Evolutionary conservation across 257 asterid genomes (phyloP).

Genomic region (Solanum acaule): DNA sequence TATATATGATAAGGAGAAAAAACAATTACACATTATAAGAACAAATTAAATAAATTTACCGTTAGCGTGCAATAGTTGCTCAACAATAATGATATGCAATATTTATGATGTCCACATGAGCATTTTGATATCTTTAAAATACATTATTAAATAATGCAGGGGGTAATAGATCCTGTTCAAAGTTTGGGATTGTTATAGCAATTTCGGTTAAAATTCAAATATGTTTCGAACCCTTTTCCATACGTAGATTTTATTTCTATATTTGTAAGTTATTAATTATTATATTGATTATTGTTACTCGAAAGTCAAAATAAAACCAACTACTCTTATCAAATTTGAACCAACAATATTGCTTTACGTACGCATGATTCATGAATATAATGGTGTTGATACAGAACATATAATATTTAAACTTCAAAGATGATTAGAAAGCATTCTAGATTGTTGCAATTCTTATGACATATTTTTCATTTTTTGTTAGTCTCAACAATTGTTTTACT

Average conservation of each 20-base stretch:
- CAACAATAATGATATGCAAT: neutral
- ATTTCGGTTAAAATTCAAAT: rapidly evolving
- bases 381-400: neutral
- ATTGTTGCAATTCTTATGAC: neutral
- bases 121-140: too few relatives aligned
- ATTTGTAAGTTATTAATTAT: neutral
- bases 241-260: too few relatives aligned
- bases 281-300: neutral
- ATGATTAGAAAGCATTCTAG: neutral
- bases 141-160: too few relatives aligned
- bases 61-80: neutral
- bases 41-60: too few relatives aligned
- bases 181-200: too few relatives aligned
- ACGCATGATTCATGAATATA: neutral
- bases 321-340: neutral
- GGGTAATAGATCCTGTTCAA: too few relatives aligned
- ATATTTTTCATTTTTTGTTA: too few relatives aligned
- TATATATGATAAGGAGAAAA: neutral
- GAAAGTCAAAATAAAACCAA: neutral
- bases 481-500: too few relatives aligned
- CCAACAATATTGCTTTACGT: neutral
- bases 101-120: too few relatives aligned
- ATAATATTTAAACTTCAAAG: too few relatives aligned
- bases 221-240: too few relatives aligned
- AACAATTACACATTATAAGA: neutral